Conservation (phyloP, 192 early-diverging fungal species). For the Pilobolus umbonatus region DNA sequence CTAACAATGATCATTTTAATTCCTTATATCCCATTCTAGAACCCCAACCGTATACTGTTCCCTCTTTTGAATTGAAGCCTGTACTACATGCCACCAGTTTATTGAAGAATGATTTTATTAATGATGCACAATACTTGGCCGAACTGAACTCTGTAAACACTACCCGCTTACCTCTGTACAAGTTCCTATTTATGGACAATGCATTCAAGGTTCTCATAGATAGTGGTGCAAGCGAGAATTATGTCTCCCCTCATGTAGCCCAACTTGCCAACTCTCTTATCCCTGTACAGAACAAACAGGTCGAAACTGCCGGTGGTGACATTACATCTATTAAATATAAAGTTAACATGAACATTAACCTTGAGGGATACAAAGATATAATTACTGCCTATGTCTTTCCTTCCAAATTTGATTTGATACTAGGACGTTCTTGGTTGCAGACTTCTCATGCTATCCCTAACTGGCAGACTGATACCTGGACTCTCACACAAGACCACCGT, state of each 20-base stretch:
- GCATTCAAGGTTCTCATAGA: not conserved
- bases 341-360: not conserved
- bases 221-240: constrained; percentile 10
- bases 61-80: not conserved
- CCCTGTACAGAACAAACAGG: not conserved
- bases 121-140: not conserved
- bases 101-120: not conserved
- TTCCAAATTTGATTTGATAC: constrained; percentile 6
- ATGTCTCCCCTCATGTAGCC: not conserved
- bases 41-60: not conserved
- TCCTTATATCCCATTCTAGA: not conserved
- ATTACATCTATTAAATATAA: not conserved
- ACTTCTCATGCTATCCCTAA: too few relatives aligned
- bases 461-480: too few relatives aligned
- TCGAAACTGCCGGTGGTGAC: constrained; percentile 4
- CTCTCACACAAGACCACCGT: too few relatives aligned
- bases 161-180: not conserved
- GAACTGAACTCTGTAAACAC: not conserved
- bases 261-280: not conserved
- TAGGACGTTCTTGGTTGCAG: not conserved
- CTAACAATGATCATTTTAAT: not conserved
- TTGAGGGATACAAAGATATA: not conserved
- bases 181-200: not conserved
- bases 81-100: not conserved
- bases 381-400: constrained; percentile 1